Percentiles rank a stretch among this genome's conserved stretches.
These are phyloP conservation scores for Talaromyces verruculosus DNA, from an alignment of 2,329 filamentous ascomycete genomes.

Conservation along the genomic window DNA sequence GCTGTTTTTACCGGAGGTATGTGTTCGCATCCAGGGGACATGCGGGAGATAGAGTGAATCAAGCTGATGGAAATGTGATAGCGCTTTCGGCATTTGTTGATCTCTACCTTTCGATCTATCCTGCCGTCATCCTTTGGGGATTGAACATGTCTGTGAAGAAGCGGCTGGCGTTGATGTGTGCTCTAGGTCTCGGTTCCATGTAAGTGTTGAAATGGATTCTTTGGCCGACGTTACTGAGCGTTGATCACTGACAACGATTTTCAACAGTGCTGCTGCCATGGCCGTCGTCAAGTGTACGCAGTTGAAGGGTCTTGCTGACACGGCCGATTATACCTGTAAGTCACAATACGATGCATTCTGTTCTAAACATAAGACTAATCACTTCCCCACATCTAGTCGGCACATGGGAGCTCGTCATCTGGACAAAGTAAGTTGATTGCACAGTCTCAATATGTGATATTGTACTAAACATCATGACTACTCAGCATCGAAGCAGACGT, in stretches of 20 bases:
- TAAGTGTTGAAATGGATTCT: constrained; percentile 21
- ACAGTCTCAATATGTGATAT: background rate
- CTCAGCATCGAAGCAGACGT: constrained; percentile 34
- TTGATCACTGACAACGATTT: background rate
- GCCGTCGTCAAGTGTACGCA: constrained; percentile 35
- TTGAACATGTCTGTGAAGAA: constrained; percentile 31
- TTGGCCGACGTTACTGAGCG: background rate
- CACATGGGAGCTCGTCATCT: constrained; percentile 46
- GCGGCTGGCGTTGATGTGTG: constrained; percentile 28
- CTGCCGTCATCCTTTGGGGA: constrained; percentile 29
- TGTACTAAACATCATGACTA: background rate
- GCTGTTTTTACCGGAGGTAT: constrained; percentile 42
- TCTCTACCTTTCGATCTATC: constrained; percentile 32
- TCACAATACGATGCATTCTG: constrained; percentile 4
- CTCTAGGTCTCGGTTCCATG: constrained; percentile 31
- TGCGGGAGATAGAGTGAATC: background rate
- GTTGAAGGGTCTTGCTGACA: constrained; percentile 29
- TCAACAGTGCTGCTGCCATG: constrained; percentile 30
- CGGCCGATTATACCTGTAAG: constrained; percentile 35
- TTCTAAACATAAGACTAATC: background rate
- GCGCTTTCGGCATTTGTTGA: constrained; percentile 33
- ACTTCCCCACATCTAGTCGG: constrained; percentile 29
- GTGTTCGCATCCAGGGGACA: constrained; percentile 13
- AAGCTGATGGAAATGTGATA: constrained; percentile 12
- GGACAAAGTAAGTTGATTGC: constrained; percentile 42